Base-by-base conservation (phyloP, 108 stramenopile species). In the Nitzschia sp. region DNA sequence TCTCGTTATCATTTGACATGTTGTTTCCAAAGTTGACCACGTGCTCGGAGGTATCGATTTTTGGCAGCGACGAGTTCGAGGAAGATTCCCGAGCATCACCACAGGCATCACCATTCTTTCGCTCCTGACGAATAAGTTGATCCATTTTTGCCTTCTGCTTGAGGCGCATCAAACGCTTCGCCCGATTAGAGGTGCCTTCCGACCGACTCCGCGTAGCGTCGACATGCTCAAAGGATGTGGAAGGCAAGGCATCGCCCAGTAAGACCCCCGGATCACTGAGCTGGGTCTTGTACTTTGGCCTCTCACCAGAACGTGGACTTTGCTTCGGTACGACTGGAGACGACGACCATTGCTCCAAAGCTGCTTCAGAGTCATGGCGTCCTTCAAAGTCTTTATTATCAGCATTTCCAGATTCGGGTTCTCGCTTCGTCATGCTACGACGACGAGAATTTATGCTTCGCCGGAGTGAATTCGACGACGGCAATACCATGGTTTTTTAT, bases 331-430 rank as follows among this genome's bases (percentile, higher is more conserved):
- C 9, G 26, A 26, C 36, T 19, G 60, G 60, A 15, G 60, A 23
- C 5, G 36, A 1, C 60, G 44, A 61, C 60, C 60, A 61, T 22
- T 41, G 60, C 45, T 41, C 60, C 60, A 61, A 36, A 22, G 36
- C 60, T 19, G 41, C 60, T 27, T 44, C 36, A 6, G 60, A 61
- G 1, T 61, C 23, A 26, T 38, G 32, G 22, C 38, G 6, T 41
- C 38, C 38, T 41, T 41, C 13, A 6, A 41, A 9, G 38, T 41
- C 38, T 6, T 41, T 41, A 9, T 9, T 9, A 9, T 41, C 13
- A 41, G 38, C 38, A 41, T 6, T 41, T 41, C 38, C 6, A 41
- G 38, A n/a, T n/a, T n/a, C n/a, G n/a, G n/a, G n/a, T n/a, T n/a
- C n/a, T n/a, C n/a, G n/a, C n/a, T n/a, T n/a, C n/a, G n/a, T n/a